These are phyloP conservation scores for Malassezia arunalokei DNA, from an alignment of 1,284 basidiomycete genomes.

Conservation along the genomic window DNA sequence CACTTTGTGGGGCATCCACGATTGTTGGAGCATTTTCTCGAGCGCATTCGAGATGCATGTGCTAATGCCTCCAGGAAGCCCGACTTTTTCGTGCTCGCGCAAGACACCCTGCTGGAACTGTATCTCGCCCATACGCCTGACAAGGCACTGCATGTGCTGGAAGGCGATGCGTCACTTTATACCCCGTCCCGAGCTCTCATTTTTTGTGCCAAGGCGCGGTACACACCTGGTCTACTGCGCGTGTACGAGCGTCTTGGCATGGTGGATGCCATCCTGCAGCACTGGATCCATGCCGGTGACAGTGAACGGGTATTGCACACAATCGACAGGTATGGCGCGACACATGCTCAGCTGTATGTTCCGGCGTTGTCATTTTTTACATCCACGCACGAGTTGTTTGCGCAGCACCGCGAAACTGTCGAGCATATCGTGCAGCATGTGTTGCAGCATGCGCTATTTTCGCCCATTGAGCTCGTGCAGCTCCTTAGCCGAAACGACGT, in stretches of 20 bases:
- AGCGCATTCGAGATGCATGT: slow-evolving; percentile 54
- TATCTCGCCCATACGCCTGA: slow-evolving; percentile 55
- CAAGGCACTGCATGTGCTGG: slow-evolving; percentile 26
- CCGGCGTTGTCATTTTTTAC: slow-evolving; percentile 82
- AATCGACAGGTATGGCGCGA: slow-evolving; percentile 61
- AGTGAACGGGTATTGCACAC: slow-evolving; percentile 55
- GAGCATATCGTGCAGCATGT: slow-evolving; percentile 58
- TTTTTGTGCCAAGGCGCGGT: slow-evolving; percentile 70
- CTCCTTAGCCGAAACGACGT: slow-evolving; percentile 71
- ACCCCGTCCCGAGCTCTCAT: slow-evolving; percentile 83
- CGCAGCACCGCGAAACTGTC: slow-evolving; percentile 61
- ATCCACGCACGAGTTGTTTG: slow-evolving; percentile 54
- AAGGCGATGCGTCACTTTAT: slow-evolving; percentile 55
- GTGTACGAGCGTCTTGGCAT: slow-evolving; percentile 88
- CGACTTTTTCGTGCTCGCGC: slow-evolving; percentile 11
- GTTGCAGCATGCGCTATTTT: slow-evolving; percentile 67
- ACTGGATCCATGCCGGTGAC: slow-evolving; percentile 57
- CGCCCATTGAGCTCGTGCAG: slow-evolving; percentile 76
- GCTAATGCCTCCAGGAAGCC: background rate
- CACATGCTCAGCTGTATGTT: slow-evolving; percentile 66
- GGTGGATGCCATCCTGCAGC: slow-evolving; percentile 86
- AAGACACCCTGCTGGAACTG: slow-evolving; percentile 75
- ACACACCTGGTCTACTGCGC: slow-evolving; percentile 70
- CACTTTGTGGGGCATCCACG: slow-evolving; percentile 82
- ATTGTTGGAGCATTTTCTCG: slow-evolving; percentile 75